These are phyloP conservation scores for Candida tetrigidarum DNA, from an alignment of 1,139 yeast genomes.

Conservation along the genomic window DNA sequence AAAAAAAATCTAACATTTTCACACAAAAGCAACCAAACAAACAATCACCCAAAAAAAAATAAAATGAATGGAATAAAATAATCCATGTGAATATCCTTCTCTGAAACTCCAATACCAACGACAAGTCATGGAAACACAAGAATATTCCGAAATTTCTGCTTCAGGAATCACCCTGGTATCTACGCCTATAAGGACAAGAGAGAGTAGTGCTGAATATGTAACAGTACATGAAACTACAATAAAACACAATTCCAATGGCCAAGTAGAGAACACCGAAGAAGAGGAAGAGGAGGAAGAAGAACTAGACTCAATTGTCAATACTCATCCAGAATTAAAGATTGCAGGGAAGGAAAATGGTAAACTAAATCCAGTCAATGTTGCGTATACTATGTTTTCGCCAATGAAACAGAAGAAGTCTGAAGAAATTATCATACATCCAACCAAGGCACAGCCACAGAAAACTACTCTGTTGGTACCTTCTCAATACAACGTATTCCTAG, in stretches of 20 bases:
- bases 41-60: conserved; percentile 1
- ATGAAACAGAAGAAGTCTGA: conserved; percentile 9
- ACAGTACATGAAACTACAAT: conserved; percentile 8
- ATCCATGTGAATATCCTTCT: background rate
- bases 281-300: too few species aligned
- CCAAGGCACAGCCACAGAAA: conserved; percentile 6
- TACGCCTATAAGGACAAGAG: conserved; percentile 11
- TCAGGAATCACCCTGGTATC: conserved; percentile 14
- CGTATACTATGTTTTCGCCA: conserved; percentile 50
- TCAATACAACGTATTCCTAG: conserved; percentile 15
- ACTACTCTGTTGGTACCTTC: conserved; percentile 3
- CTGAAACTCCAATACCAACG: background rate
- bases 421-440: conserved; percentile 22
- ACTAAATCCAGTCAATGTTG: conserved; percentile 44
- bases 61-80: too few species aligned
- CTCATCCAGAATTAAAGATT: conserved; percentile 38
- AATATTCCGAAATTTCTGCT: conserved; percentile 13
- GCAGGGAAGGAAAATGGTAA: conserved; percentile 30
- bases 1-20: background rate
- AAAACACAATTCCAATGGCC: conserved; percentile 14
- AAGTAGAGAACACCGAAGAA: background rate
- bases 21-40: background rate
- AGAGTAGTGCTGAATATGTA: conserved; percentile 6
- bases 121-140: background rate
- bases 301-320: conserved; percentile 23